Percentiles rank a stretch among this genome's conserved stretches.
Conservation (phyloP, 345 rosid species). For the Heritiera fomes region DNA sequence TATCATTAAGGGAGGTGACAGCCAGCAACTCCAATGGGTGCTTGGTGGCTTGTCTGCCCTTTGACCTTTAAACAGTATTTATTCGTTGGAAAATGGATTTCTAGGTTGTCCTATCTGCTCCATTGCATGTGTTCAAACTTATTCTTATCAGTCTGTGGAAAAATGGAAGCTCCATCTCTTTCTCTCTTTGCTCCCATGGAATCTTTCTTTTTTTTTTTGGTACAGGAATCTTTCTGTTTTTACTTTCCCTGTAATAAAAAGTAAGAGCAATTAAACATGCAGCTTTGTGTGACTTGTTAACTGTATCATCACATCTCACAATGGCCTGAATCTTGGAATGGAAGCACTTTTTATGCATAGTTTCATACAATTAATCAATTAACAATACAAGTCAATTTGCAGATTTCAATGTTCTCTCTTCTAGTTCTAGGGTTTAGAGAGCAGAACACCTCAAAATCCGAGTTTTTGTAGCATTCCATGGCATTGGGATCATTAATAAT, state of each 20-base stretch:
- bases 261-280: slow-evolving; percentile 7
- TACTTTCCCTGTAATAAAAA: slow-evolving; percentile 22
- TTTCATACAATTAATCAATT: background rate
- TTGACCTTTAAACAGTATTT: slow-evolving; percentile 27
- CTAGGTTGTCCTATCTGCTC: slow-evolving; percentile 25
- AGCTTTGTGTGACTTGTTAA: background rate
- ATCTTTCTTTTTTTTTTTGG: slow-evolving; percentile 11
- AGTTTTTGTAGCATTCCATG: background rate
- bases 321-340: slow-evolving; percentile 9
- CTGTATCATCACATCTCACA: background rate
- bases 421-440: background rate
- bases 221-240: slow-evolving; percentile 18
- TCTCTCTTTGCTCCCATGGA: slow-evolving; percentile 14
- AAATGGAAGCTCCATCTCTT: background rate
- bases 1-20: slow-evolving; percentile 21
- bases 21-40: slow-evolving; percentile 16
- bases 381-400: background rate
- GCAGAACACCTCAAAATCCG: background rate
- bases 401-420: slow-evolving; percentile 4
- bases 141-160: background rate
- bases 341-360: background rate
- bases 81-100: slow-evolving; percentile 33
- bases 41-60: slow-evolving; percentile 23
- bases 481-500: background rate
- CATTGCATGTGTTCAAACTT: slow-evolving; percentile 11